These are phyloP conservation scores for Spathaspora sp. DNA, from an alignment of 1,139 yeast species.

Conservation along the genomic window DNA sequence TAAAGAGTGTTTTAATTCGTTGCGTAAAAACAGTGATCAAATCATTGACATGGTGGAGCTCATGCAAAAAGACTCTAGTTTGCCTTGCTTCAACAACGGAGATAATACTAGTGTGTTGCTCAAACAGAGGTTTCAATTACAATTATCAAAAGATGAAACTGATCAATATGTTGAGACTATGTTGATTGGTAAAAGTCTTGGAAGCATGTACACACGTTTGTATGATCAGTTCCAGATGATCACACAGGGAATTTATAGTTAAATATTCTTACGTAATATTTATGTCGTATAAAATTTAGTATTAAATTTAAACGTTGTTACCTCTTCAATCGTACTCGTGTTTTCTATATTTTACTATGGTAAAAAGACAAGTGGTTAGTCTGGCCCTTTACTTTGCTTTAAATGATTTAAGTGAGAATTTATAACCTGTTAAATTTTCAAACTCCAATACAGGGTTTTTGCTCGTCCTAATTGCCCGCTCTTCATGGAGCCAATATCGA, in stretches of 20 bases:
- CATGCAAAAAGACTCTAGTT: conserved; percentile 86
- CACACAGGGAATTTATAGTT: conserved; percentile 90
- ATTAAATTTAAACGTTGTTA: too few relatives aligned
- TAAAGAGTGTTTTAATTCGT: conserved; percentile 68
- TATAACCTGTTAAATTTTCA: too few relatives aligned
- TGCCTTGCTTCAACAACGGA: conserved; percentile 92
- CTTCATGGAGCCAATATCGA: too few relatives aligned
- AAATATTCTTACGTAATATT: too few relatives aligned
- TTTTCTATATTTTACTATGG: too few relatives aligned
- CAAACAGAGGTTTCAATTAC: conserved; percentile 77
- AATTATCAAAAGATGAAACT: conserved; percentile 68
- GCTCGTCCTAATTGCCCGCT: too few relatives aligned
- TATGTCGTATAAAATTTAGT: too few relatives aligned
- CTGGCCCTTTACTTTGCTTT: too few relatives aligned
- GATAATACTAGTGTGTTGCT: conserved; percentile 76
- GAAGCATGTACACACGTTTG: conserved; percentile 86
- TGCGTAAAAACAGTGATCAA: conserved; percentile 71
- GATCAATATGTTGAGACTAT: conserved; percentile 74
- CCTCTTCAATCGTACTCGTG: too few relatives aligned
- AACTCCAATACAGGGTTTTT: too few relatives aligned
- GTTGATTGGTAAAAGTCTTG: conserved; percentile 76
- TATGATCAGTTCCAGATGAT: conserved; percentile 93
- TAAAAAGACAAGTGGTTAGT: too few relatives aligned
- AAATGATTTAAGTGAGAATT: too few relatives aligned
- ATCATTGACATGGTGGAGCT: conserved; percentile 80